Percentiles rank a stretch among this genome's conserved stretches.
Conservation (phyloP, 805 yeast species). For the Komagataella populi region DNA sequence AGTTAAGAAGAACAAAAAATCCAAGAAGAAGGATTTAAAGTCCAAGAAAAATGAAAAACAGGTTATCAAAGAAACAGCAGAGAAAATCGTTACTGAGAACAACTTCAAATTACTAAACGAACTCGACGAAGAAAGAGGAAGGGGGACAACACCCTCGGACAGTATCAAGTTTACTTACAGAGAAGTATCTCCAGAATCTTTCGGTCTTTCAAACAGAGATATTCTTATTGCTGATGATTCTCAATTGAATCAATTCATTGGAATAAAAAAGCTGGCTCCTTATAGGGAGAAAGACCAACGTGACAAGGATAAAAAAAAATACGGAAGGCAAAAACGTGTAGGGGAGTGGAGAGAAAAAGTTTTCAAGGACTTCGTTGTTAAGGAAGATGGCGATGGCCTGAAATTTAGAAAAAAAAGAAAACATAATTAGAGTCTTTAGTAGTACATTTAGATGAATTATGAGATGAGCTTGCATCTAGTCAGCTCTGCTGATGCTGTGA, state of each 20-base stretch:
- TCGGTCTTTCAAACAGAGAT: conserved; percentile 76
- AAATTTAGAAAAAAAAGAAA: not conserved
- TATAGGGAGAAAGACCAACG: conserved; percentile 66
- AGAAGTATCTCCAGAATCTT: conserved; percentile 90
- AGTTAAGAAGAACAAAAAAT: conserved; percentile 9
- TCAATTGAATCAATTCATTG: conserved; percentile 71
- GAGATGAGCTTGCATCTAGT: not conserved
- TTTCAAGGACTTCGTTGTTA: conserved; percentile 30
- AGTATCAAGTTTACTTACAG: conserved; percentile 64
- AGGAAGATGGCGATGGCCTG: conserved; percentile 26
- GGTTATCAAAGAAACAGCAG: conserved; percentile 53
- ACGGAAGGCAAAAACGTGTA: conserved; percentile 67
- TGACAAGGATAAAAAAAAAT: conserved; percentile 71
- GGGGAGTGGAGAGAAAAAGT: conserved; percentile 84
- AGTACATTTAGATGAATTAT: not conserved
- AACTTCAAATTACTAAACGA: conserved; percentile 53
- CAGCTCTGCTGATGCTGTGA: conserved; percentile 35
- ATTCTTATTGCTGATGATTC: conserved; percentile 83
- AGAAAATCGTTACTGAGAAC: conserved; percentile 65
- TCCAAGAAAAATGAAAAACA: conserved; percentile 46
- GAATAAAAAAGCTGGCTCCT: conserved; percentile 88
- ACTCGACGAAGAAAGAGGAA: conserved; percentile 51
- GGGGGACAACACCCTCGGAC: conserved; percentile 33
- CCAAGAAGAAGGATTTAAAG: conserved; percentile 23
- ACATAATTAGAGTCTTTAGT: not conserved